Base-by-base conservation (phyloP, 306 rosid genomes). In the Prosopis cineraria region DNA sequence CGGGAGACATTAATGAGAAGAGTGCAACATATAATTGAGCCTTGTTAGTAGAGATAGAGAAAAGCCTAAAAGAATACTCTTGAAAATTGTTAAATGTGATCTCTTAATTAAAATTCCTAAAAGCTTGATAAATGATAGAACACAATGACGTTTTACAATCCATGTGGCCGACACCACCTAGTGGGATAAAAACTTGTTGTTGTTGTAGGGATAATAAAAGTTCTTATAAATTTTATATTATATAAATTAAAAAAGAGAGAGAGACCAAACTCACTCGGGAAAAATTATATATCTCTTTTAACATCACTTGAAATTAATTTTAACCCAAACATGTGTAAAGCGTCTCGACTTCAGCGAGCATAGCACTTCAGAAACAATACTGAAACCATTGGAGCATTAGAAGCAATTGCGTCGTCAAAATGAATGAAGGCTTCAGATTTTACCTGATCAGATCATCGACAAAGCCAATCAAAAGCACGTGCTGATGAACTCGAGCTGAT, bases 381-480 rank as follows among this genome's bases (percentile, higher is more conserved):
- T 64, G 25, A 64, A 64, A 17, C 27, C 9, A 64, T 34, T 64
- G 69, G 27, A 27, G 29, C 44, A 64, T 8, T 45, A 64, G 11
- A 34, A 64, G 45, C 44, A 19, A 22, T 37, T 3, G 30, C 11
- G 31, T 37, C 1, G 70, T 37, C 47, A 37, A 37, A 62, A 36
- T 37, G 70, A 37, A 36, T 37, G 25, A 29, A 34, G 9, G 39
- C 22, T 17, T 16, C 63, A 10, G 5, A 27, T 41, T 43, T 30
- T 68, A 34, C 45, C 30, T 30, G 72, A 68, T 34, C 43, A 80
- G 11, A 44, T 43, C 43, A 50, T 45, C 73, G 55, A 52, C 39
- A 80, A 64, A 25, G 11, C 63, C 43, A 58, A 64, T 81, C 83
- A 87, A 24, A 83, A 73, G 85, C 82, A 79, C 53, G 72, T 14